Evolutionary conservation across 2,329 filamentous ascomycete genomes (phyloP), one percentile per base, ranked within the genome.

Genomic region (Aspergillus sp.): DNA sequence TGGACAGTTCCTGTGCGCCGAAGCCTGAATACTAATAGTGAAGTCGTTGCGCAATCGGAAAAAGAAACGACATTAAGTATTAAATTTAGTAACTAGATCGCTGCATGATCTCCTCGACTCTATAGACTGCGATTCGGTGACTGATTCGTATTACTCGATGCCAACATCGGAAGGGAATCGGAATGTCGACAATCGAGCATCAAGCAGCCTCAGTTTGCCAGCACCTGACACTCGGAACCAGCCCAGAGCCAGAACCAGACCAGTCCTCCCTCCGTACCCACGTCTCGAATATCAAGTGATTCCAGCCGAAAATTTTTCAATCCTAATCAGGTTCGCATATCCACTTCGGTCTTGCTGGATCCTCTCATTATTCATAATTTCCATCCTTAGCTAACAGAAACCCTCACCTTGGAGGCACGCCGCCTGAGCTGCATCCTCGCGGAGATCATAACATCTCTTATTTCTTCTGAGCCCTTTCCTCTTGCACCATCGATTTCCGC

Each of bases 401-500:
- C 52, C 50, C 31, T 52, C 41, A 56, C 52, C 58, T 62, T 57
- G 53, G 52, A 49, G 58, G 56, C 53, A 35, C 37, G 27, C 27
- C 27, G 27, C 27, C 27, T 31, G 27, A 11, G 37, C 46, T 37
- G 35, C 35, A 37, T 31, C 21, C 52, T 33, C 25, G 17, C 37
- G 53, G 46, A 44, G 39, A 46, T 58, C 48, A 56, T 55, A 52
- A 37, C 52, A 57, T 54, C 47, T 50, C 51, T 25, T 52, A 41
- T 46, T 57, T 45, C 52, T 60, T 43, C 15, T 31, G 27, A 31
- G 27, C 27, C 27, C 27, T 9, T 43, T 46, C 47, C 44, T 56
- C 58, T 67, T 62, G 62, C 64, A 65, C 59, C 60, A 67, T 66
- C 57, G 11, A 55, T 56, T 57, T 60, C 53, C 43, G 50, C 55